These are phyloP conservation scores for Malbranchea zuffiana DNA, from an alignment of 2,329 filamentous ascomycete genomes.

Conservation along the genomic window DNA sequence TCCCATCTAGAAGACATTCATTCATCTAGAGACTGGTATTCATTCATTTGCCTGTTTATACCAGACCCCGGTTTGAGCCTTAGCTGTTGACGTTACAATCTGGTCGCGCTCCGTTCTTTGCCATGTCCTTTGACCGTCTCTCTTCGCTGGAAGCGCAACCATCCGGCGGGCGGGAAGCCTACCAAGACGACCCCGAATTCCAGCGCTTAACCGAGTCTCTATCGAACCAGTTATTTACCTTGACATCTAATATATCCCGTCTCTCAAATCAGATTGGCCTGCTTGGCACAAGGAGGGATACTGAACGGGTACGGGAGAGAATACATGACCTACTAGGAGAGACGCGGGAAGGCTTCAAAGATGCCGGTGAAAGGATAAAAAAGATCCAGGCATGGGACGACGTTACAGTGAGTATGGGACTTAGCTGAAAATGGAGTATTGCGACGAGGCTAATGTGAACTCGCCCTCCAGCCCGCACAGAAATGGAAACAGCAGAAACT, in stretches of 20 bases:
- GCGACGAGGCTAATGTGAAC: not conserved
- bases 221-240: slow-evolving; percentile 76
- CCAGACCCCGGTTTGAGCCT: no score
- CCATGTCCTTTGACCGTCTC: slow-evolving; percentile 86
- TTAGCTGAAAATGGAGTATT: no score
- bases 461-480: slow-evolving; percentile 62
- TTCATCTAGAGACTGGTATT: not conserved
- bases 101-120: not conserved
- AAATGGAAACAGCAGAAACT: slow-evolving; percentile 95
- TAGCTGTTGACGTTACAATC: no score
- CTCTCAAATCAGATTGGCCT: slow-evolving; percentile 75
- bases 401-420: slow-evolving; percentile 51
- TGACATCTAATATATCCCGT: slow-evolving; percentile 78
- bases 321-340: slow-evolving; percentile 82
- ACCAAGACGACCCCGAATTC: slow-evolving; percentile 89
- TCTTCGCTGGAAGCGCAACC: slow-evolving; percentile 73
- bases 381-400: slow-evolving; percentile 80
- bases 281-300: slow-evolving; percentile 83
- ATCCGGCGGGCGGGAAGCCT: slow-evolving; percentile 57
- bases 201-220: slow-evolving; percentile 68
- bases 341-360: slow-evolving; percentile 75
- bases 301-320: slow-evolving; percentile 77
- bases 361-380: slow-evolving; percentile 88
- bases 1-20: no score
- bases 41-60: no score